Evolutionary conservation across 768 basidiomycete genomes (phyloP), one percentile per base, ranked within the genome.

Genomic region (Coprinellus micaceus): DNA sequence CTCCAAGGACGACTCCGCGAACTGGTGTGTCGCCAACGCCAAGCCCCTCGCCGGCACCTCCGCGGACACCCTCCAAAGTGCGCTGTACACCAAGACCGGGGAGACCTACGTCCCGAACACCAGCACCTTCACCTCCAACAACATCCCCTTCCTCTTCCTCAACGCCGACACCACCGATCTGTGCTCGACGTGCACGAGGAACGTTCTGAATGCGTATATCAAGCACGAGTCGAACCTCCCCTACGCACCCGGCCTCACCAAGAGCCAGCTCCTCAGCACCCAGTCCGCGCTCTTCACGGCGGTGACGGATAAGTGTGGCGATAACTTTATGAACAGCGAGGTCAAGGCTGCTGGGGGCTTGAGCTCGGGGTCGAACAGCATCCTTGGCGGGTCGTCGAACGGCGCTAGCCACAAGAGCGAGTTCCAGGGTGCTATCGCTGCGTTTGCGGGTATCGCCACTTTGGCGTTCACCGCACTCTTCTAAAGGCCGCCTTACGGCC

Each of bases 141-240:
- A 88, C 77, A 70, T 97, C 53, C 75, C 83, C 33, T 97, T 91
- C 88, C 76, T 98, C 61, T 85, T 89, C 85, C 79, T 90, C 66
- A 67, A 63, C 58, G 71, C 81, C 66, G 36, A 78, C 25, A 69
- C 75, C n/a, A 62, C 69, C 25, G 52, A 70, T 22, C 85, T 97
- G 43, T 98, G 96, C 84, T 85, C 79, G 2, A 62, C 85, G 13
- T 98, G 96, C 84, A 85, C 91, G 12, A 83, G 88, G 67, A 80
- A 80, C 60, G 74, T 94, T 66, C 67, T 98, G 61, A 81, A 83
- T 1, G 61, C 84, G 9, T 99, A 91, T 80, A 85, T 91, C 70
- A 70, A 74, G 55, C 95, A 82, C 70, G 90, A 94, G 73, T 80
- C 83, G 40, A 68, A 69, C 54, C 72, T 76, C 43, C 88, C 88